Percentiles rank a stretch among this genome's conserved stretches.
phyloP scores from a whole-genome alignment of 441 rosid species.

The Biscutella auriculata region DNA sequence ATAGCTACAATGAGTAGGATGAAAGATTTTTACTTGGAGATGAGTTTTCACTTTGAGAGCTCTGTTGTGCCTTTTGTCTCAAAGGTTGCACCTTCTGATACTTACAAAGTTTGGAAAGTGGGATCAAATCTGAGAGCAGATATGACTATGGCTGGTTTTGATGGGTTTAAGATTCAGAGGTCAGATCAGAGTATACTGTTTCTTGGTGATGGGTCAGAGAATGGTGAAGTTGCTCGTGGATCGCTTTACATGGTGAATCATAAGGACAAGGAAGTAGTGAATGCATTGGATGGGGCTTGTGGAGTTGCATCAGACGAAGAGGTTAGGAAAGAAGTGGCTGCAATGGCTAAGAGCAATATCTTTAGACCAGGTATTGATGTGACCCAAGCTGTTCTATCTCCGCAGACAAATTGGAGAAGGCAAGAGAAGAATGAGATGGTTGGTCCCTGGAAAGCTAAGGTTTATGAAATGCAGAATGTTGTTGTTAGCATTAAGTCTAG shows the following conservation, averaged over 20 bases:
- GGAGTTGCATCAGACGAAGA: conserved; percentile 76
- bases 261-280: conserved; percentile 90
- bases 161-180: conserved; percentile 84
- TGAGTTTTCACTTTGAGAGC: conserved; percentile 90
- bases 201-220: conserved; percentile 94
- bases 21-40: conserved; percentile 98
- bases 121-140: conserved; percentile 96
- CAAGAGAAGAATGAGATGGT: conserved; percentile 89
- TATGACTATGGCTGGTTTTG: conserved; percentile 95
- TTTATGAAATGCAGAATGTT: conserved; percentile 96
- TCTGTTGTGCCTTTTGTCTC: conserved; percentile 94
- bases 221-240: conserved; percentile 69
- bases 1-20: conserved; percentile 74
- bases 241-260: conserved; percentile 83
- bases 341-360: conserved; percentile 89
- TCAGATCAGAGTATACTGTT: conserved; percentile 87
- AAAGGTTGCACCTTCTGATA: conserved; percentile 93
- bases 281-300: conserved; percentile 94
- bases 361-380: conserved; percentile 98
- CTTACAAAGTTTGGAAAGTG: conserved; percentile 92
- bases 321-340: conserved; percentile 83
- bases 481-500: conserved; percentile 93
- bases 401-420: conserved; percentile 87
- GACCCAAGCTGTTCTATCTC: conserved; percentile 84
- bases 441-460: conserved; percentile 83